These are phyloP conservation scores for Sporothrix dimorphospora DNA, from an alignment of 2,329 filamentous ascomycete genomes.

Conservation along the genomic window DNA sequence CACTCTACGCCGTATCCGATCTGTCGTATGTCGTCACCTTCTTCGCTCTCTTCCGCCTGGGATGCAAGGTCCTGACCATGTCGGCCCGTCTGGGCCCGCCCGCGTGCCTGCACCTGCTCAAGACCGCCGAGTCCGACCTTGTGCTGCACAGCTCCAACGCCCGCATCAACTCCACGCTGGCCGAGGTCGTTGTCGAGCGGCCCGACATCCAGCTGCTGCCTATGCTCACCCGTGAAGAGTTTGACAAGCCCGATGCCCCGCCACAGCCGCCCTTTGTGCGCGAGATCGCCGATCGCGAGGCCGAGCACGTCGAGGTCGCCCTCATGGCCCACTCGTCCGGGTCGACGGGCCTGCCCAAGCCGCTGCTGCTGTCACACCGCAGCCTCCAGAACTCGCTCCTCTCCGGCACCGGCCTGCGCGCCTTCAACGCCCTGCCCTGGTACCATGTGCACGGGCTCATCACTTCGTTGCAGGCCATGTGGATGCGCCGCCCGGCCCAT, in stretches of 20 bases:
- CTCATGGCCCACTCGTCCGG: constrained; percentile 54
- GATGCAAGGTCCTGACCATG: constrained; percentile 48
- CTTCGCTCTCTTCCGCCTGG: constrained; percentile 50
- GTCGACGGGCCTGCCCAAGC: constrained; percentile 52
- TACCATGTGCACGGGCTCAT: constrained; percentile 49
- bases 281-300: constrained; percentile 36
- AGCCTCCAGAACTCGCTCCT: constrained; percentile 44
- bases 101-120: constrained; percentile 47
- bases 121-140: constrained; percentile 41
- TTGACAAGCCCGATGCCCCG: constrained; percentile 30
- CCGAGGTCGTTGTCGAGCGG: constrained; percentile 36
- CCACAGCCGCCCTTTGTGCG: constrained; percentile 35
- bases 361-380: constrained; percentile 48
- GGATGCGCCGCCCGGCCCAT: constrained; percentile 46
- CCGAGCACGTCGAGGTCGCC: constrained; percentile 41
- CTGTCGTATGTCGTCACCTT: constrained; percentile 48
- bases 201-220: constrained; percentile 34
- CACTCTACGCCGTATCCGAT: constrained; percentile 47
- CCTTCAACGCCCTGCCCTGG: constrained; percentile 49
- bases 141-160: constrained; percentile 44
- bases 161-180: constrained; percentile 42
- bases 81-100: constrained; percentile 47
- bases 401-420: constrained; percentile 43
- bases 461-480: constrained; percentile 49
- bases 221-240: constrained; percentile 27